Conservation (phyloP, 169 alveolate genomes). For the Fabrea salina region DNA sequence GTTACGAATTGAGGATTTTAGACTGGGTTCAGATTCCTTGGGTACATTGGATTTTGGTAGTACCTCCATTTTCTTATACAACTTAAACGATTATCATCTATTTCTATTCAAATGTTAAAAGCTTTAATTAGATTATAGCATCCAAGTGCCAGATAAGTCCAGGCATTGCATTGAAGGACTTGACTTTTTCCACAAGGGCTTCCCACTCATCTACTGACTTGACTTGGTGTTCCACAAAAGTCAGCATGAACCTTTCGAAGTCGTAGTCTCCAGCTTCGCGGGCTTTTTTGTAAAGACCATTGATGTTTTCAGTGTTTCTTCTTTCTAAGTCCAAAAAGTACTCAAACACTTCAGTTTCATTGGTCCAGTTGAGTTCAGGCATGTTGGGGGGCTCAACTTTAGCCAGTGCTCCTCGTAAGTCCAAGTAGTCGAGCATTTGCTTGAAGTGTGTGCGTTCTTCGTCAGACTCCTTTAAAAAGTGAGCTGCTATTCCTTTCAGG, state of each 20-base stretch:
- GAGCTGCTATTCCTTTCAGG: conserved; percentile 2
- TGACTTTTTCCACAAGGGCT: background rate
- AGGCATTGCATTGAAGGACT: background rate
- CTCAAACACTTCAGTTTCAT: background rate
- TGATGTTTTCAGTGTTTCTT: background rate
- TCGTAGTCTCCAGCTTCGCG: conserved; percentile 8
- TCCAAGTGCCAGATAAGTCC: conserved; percentile 34
- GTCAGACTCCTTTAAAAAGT: background rate
- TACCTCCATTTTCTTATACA: no score
- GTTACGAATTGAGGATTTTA: no score
- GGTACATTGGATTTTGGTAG: no score
- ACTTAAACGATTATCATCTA: no score
- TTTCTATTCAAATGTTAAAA: no score
- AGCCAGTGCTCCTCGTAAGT: background rate
- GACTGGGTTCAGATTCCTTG: no score
- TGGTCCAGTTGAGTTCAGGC: background rate
- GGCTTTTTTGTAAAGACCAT: background rate
- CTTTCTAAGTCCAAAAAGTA: conserved; percentile 10
- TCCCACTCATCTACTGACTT: conserved; percentile 31
- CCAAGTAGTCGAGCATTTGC: background rate
- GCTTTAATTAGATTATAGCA: background rate
- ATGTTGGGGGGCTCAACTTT: background rate
- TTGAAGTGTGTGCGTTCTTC: conserved; percentile 19
- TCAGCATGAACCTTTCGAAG: background rate
- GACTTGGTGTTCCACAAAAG: background rate